These are phyloP conservation scores for Calvatia gigantea DNA, from an alignment of 768 basidiomycete species.

Conservation along the genomic window DNA sequence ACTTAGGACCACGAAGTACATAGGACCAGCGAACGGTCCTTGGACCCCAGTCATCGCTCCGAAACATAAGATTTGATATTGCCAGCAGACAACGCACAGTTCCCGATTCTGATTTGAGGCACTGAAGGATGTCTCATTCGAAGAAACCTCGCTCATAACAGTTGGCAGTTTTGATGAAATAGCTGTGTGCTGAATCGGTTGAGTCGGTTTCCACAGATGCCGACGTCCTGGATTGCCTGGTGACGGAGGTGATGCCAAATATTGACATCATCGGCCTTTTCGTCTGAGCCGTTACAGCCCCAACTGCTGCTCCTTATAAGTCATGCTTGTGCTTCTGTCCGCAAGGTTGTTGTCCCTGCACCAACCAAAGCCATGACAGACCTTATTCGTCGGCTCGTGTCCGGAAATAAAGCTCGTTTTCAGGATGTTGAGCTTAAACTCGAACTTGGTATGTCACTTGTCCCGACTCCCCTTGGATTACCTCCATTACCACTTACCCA, in stretches of 20 bases:
- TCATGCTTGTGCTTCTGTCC: not conserved
- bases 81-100: no score
- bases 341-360: not conserved
- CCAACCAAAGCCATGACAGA: conserved; percentile 44
- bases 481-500: not conserved
- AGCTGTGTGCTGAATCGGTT: no score
- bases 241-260: not conserved
- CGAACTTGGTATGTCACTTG: conserved; percentile 55
- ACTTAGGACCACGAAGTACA: no score
- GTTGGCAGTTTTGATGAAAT: no score
- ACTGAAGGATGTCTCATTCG: no score
- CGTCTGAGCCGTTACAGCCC: not conserved
- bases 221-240: not conserved
- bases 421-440: conserved; percentile 62
- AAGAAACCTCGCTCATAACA: no score
- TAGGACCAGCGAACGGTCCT: no score
- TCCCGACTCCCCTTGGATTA: conserved; percentile 7
- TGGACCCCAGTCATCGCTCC: no score
- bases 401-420: conserved; percentile 79
- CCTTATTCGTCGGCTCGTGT: conserved; percentile 70
- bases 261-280: not conserved
- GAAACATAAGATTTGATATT: no score
- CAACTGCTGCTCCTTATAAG: not conserved
- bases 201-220: not conserved
- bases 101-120: no score